Percentiles rank a stretch among this genome's conserved stretches.
Conservation (phyloP, 495 filamentous ascomycete species). For the Sabuloglossum arenarium region DNA sequence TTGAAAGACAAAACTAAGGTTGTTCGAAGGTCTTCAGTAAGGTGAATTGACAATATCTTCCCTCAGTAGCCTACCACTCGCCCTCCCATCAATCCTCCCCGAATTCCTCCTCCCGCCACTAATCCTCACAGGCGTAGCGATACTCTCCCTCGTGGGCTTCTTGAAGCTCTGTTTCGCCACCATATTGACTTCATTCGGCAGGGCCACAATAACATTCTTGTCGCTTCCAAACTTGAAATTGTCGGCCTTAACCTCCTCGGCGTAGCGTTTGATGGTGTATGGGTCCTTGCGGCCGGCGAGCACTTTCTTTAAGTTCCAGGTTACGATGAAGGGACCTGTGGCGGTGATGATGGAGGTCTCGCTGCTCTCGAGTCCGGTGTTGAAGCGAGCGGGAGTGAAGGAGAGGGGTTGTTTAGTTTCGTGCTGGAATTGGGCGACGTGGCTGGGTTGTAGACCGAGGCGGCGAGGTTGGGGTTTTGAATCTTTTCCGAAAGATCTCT, state of each 20-base stretch:
- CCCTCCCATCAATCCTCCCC: constrained; percentile 25
- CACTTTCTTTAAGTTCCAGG: constrained; percentile 87
- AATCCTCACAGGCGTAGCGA: constrained; percentile 41
- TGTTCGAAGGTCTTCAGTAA: constrained; percentile 25
- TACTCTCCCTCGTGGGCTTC: constrained; percentile 83
- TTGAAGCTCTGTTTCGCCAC: constrained; percentile 66
- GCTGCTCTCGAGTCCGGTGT: constrained; percentile 56
- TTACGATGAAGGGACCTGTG: constrained; percentile 93
- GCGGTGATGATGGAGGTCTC: constrained; percentile 92
- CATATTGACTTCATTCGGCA: constrained; percentile 97
- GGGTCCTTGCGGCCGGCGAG: constrained; percentile 58
- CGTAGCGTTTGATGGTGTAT: constrained; percentile 90
- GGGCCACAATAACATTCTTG: constrained; percentile 91
- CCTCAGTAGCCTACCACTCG: constrained; percentile 28
- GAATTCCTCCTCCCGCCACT: constrained; percentile 20
- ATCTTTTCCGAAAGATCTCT: constrained; percentile 81
- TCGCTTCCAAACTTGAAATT: constrained; percentile 95
- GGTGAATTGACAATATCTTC: constrained; percentile 74
- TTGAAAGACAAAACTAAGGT: neutral
- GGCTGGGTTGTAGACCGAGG: constrained; percentile 63
- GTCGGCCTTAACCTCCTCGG: constrained; percentile 91
- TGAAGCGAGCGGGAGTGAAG: constrained; percentile 87
- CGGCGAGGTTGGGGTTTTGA: constrained; percentile 84
- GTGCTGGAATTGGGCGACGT: constrained; percentile 91
- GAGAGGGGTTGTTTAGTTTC: constrained; percentile 71